Evolutionary conservation across 2,329 filamentous ascomycete species (phyloP), one percentile per base, ranked within the genome.

Genomic region (Chalaropsis thielavioides): DNA sequence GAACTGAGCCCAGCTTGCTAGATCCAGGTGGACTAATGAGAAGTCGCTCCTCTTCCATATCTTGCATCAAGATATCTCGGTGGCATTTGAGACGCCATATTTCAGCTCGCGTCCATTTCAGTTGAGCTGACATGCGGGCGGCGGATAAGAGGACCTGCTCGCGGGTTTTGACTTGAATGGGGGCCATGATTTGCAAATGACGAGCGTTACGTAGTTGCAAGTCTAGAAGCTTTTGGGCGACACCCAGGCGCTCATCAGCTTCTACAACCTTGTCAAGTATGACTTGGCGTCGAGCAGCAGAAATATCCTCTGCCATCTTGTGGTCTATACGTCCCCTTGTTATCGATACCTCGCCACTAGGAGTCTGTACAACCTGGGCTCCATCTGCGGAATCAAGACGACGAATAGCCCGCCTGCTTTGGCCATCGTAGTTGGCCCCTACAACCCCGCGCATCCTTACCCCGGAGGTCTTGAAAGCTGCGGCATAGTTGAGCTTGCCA

Each of bases 21-120:
- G 54, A 56, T 17, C 22, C 49, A 15, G 59, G 46, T 1, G 41
- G 43, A 35, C 54, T 63, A 15, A 27, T 13, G 44, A 54, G 64
- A 69, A 41, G 72, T 71, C 38, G 68, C 56, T 96, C 92, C 69
- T 96, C 90, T 64, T 92, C 88, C 8, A 97, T 77, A 72, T 99
- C 94, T 74, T 91, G 81, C 4, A 85, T 79, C 22, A 99, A 77
- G 67, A 97, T 92, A 70, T 96, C 92, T 51, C 87, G 86, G 74
- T 99, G 92, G 69, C 92, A 96, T 71, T 85, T 92, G 70, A 92
- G 83, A 64, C 86, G 88, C 90, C 92, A 96, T 22, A 96, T 94
- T 69, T 96, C 90, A 73, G 95, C 87, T 67, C 92, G 83, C n/a
- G 87, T 86, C 92, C 92, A 96, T 73, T 94, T 95, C 67, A 99